Evolutionary conservation across 257 asterid species (phyloP).

Genomic region (Ehretia macrophylla): DNA sequence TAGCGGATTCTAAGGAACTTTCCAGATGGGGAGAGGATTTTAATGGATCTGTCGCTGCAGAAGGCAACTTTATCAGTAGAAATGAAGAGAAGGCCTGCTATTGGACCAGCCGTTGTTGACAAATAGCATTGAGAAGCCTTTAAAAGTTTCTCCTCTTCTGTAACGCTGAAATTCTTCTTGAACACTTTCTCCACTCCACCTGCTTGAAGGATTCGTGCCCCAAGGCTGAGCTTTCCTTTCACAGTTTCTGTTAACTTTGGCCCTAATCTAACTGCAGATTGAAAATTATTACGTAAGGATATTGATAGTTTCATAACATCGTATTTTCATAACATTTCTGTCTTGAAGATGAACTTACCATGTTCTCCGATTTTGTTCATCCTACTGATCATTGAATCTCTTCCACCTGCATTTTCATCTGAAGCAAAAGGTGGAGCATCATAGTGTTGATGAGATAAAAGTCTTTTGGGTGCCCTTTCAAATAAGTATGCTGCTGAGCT

Average conservation of each 20-base stretch:
- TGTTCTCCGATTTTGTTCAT: conserved; percentile 17
- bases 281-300: too few relatives aligned
- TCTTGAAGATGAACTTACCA: too few relatives aligned
- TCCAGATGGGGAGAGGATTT: conserved; percentile 13
- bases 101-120: conserved; percentile 22
- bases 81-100: conserved; percentile 18
- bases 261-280: too few relatives aligned
- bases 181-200: conserved; percentile 9
- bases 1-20: conserved; percentile 15
- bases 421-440: background rate
- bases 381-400: conserved; percentile 7
- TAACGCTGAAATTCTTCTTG: conserved; percentile 10
- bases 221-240: too few relatives aligned
- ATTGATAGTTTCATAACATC: too few relatives aligned
- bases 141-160: conserved; percentile 19
- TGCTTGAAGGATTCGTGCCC: too few relatives aligned
- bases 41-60: conserved; percentile 20
- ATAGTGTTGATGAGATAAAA: too few relatives aligned
- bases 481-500: too few relatives aligned
- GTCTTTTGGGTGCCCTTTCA: too few relatives aligned
- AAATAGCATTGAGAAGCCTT: conserved; percentile 22
- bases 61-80: conserved; percentile 20
- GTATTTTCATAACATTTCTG: background rate
- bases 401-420: too few relatives aligned
- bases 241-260: too few relatives aligned